Evolutionary conservation across 1,284 basidiomycete species (phyloP).

Genomic region (Rhodotorula sp.): DNA sequence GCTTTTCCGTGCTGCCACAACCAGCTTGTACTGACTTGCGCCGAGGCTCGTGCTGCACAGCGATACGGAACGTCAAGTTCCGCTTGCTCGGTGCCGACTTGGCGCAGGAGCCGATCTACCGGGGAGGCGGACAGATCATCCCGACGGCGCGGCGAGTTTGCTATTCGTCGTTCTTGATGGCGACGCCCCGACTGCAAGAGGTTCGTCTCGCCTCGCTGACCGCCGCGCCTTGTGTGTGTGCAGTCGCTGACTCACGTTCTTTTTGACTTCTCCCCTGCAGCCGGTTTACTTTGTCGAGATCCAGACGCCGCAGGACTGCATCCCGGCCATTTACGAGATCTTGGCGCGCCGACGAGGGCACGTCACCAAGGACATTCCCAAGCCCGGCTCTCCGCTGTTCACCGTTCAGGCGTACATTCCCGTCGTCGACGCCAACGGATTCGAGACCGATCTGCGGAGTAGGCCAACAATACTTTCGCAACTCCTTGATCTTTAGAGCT

Average conservation of each 20-base stretch:
- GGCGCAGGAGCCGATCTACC: constrained; percentile 92
- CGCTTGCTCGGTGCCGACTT: constrained; percentile 86
- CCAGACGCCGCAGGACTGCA: constrained; percentile 96
- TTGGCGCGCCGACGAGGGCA: constrained; percentile 94
- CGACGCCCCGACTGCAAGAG: constrained; percentile 50
- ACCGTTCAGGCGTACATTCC: constrained; percentile 97
- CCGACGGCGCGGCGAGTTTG: constrained; percentile 95
- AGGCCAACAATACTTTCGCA: not conserved
- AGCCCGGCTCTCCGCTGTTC: constrained; percentile 94
- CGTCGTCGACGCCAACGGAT: constrained; percentile 97
- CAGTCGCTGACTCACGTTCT: no score
- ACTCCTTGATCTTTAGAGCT: no score
- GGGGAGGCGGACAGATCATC: constrained; percentile 97
- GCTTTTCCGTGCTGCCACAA: no score
- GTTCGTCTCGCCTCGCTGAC: constrained; percentile 2
- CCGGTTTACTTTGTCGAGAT: constrained; percentile 98
- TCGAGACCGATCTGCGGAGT: constrained; percentile 93
- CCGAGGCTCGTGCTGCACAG: constrained; percentile 52
- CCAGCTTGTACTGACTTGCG: no score
- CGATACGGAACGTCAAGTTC: constrained; percentile 98
- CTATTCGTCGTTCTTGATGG: constrained; percentile 97
- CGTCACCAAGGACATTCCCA: constrained; percentile 95
- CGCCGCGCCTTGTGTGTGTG: not conserved
- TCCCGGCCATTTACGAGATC: constrained; percentile 96
- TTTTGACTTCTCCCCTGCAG: constrained; percentile 59